Evolutionary conservation across 768 basidiomycete species (phyloP), one percentile per base, ranked within the genome.

Genomic region (Pleurotus ostreatus): DNA sequence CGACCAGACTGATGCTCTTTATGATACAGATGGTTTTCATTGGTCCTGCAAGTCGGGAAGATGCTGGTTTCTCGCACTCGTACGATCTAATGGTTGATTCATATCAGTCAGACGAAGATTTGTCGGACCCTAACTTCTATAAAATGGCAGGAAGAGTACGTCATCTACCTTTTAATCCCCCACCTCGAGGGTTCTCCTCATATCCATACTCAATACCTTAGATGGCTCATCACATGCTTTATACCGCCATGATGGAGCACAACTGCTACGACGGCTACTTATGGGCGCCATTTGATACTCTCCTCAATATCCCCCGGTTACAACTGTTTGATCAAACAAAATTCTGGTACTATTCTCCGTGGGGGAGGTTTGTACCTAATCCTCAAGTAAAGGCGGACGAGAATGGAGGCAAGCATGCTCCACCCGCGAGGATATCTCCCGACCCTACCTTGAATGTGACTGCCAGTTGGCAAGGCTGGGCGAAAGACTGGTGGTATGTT

Each of bases 141-240:
- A 72, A 66, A 59, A 74, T 78, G 72, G 68, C 76, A 30, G 79
- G 79, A 13, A 65, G 78, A 53, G 74, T 77, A 57, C 52, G 70
- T 63, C 18, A 34, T 12, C 30, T 2, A 34, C 8, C 11, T 34
- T 34, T 34, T 11, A 3, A 3, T 34, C 4, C 30, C 3, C 30
- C 30, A 9, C 30, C 0, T 5, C 11, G 2, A 34, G 11, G 11
- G 3, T 11, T 25, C 12, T 20, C 25, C 37, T 23, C 4, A 15
- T 40, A 13, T 38, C n/a, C 40, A 23, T 9, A 23, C 22, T 46
- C 30, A 53, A 12, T 2, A 9, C 12, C 41, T n/a, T 22, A 67
- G 68, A 75, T 79, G 79, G 79, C 78, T 5, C 78, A 81, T 54
- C 79, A 80, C 57, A 80, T 80, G 78, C 67, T 80, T 8, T 78